Evolutionary conservation across 2,329 filamentous ascomycete genomes (phyloP).

Genomic region (Coniochaeta sp.): DNA sequence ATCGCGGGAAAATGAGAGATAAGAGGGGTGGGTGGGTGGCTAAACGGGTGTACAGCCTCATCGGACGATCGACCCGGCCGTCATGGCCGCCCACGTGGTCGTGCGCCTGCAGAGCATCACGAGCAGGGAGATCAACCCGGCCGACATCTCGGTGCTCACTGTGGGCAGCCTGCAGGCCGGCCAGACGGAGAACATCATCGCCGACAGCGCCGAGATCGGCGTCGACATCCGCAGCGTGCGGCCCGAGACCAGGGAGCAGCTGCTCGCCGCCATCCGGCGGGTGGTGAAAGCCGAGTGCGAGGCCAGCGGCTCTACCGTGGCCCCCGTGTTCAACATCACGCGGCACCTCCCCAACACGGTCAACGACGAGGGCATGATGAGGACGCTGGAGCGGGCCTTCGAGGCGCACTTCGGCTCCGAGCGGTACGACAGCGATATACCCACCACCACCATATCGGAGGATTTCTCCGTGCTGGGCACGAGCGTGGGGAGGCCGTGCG

Average conservation of each 20-base stretch:
- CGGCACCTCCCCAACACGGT: conserved; percentile 38
- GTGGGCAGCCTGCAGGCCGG: conserved; percentile 35
- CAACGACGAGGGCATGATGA: conserved; percentile 40
- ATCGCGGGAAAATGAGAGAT: neutral
- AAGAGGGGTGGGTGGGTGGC: too few relatives aligned
- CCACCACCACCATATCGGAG: neutral
- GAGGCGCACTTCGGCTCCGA: neutral
- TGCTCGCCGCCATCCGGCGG: conserved; percentile 27
- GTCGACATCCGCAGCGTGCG: conserved; percentile 31
- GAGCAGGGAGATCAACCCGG: conserved; percentile 20
- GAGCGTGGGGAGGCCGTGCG: conserved; percentile 3
- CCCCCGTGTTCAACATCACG: conserved; percentile 33
- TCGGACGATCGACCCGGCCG: conserved; percentile 34
- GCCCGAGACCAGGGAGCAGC: conserved; percentile 20
- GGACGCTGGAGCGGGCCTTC: conserved; percentile 23
- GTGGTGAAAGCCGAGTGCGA: conserved; percentile 45
- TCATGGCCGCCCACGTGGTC: conserved; percentile 33
- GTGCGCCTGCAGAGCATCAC: conserved; percentile 25
- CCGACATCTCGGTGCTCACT: conserved; percentile 34
- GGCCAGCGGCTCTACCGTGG: conserved; percentile 34
- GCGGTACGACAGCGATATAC: neutral
- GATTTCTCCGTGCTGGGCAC: conserved; percentile 2
- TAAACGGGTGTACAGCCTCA: conserved; percentile 24
- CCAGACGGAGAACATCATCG: conserved; percentile 35
- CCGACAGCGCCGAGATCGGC: conserved; percentile 23